Percentiles rank a stretch among this genome's conserved stretches.
These are phyloP conservation scores for Symbiodinium natans DNA, from an alignment of 73 alveolate species.

Conservation along the genomic window DNA sequence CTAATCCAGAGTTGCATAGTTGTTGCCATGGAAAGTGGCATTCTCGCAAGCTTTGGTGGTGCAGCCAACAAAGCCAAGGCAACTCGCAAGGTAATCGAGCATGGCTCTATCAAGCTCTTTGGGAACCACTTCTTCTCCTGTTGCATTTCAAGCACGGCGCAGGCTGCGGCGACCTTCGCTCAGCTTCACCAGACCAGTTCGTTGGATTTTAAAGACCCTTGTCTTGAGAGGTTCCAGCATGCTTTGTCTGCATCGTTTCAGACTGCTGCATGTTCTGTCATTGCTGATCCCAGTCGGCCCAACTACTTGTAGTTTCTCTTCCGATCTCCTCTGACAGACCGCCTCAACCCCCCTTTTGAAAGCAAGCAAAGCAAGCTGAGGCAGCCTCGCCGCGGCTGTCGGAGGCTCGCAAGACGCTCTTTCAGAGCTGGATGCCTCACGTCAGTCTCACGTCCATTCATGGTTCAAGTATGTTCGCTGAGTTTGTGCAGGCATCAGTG, in stretches of 20 bases:
- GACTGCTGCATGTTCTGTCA: too few relatives aligned
- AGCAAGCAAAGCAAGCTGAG: too few relatives aligned
- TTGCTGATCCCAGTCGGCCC: too few relatives aligned
- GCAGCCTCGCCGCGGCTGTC: not conserved
- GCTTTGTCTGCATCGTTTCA: too few relatives aligned
- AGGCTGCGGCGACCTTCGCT: constrained; percentile 42
- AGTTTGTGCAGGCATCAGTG: not conserved
- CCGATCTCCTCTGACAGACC: too few relatives aligned
- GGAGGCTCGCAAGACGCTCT: not conserved
- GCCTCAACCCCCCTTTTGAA: too few relatives aligned
- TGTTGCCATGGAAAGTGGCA: not conserved
- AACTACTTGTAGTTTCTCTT: too few relatives aligned
- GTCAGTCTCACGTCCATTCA: too few relatives aligned
- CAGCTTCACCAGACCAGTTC: constrained; percentile 48
- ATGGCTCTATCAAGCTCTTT: not conserved
- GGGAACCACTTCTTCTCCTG: not conserved
- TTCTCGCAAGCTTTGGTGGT: not conserved
- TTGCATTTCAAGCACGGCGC: not conserved
- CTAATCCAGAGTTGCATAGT: too few relatives aligned
- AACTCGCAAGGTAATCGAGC: not conserved
- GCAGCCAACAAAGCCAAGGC: constrained; percentile 18
- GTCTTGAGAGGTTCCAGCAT: not conserved
- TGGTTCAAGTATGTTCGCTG: too few relatives aligned
- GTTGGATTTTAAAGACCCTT: constrained; percentile 19
- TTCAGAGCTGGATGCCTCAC: not conserved